Conservation (phyloP, 495 filamentous ascomycete species). For the Astrocystis sublimbata region DNA sequence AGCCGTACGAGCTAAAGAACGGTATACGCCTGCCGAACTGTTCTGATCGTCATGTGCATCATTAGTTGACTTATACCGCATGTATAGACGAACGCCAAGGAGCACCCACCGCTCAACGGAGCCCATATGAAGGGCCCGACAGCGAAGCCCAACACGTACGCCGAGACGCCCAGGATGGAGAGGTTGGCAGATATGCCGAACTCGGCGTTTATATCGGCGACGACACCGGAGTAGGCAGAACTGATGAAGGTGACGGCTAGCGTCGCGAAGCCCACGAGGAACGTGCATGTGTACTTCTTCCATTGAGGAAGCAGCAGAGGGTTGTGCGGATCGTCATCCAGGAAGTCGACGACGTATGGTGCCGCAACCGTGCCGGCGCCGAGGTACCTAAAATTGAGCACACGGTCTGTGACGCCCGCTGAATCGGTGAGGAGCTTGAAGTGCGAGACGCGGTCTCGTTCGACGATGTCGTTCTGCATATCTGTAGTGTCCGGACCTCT, state of each 20-base stretch:
- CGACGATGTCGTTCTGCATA: no score
- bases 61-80: no score
- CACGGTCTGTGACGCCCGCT: background rate
- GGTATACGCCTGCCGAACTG: constrained; percentile 74
- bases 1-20: constrained; percentile 51
- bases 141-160: constrained; percentile 76
- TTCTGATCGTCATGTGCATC: no score
- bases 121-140: constrained; percentile 38
- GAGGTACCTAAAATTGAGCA: background rate
- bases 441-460: no score
- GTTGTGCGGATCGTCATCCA: background rate
- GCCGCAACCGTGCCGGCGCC: background rate
- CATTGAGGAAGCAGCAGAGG: background rate
- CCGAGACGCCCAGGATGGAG: constrained; percentile 66
- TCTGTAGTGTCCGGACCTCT: no score
- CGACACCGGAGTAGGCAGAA: background rate
- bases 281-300: background rate
- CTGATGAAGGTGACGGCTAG: background rate
- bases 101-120: constrained; percentile 37
- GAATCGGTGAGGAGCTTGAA: background rate
- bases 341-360: background rate
- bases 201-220: background rate
- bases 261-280: background rate
- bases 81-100: background rate
- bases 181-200: constrained; percentile 29